These are phyloP conservation scores for Codiaeum variegatum DNA, from an alignment of 441 rosid species.

Conservation along the genomic window DNA sequence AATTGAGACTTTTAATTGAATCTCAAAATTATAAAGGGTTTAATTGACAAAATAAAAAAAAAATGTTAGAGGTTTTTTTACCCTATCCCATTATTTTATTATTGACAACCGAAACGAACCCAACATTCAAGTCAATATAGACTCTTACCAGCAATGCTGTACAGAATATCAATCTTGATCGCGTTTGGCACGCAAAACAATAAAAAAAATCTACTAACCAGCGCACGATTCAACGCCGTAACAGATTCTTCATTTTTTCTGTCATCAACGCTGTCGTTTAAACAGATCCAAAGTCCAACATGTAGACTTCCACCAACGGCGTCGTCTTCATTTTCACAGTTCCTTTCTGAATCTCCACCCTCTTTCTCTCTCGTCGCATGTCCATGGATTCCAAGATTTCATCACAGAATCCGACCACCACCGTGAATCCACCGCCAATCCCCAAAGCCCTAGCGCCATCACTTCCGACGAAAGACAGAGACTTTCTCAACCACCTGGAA, in stretches of 20 bases:
- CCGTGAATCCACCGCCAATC: not conserved
- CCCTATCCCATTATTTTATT: too few species aligned
- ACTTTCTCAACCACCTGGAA: constrained; percentile 71
- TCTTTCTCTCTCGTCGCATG: not conserved
- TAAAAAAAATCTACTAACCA: not conserved
- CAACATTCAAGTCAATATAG: too few species aligned
- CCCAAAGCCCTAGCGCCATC: constrained; percentile 16
- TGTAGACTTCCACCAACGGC: not conserved
- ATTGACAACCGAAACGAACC: too few species aligned
- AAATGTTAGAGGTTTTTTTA: too few species aligned
- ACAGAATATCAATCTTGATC: too few species aligned
- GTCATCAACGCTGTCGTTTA: not conserved
- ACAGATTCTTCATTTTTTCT: not conserved
- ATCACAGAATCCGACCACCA: not conserved
- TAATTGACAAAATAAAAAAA: too few species aligned
- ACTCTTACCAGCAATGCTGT: too few species aligned
- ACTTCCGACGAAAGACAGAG: constrained; percentile 35
- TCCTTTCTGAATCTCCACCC: too few species aligned
- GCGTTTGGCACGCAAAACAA: constrained; percentile 9
- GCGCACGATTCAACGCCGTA: not conserved
- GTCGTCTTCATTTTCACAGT: not conserved
- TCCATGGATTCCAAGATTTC: constrained; percentile 41
- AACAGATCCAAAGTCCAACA: not conserved
- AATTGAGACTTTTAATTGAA: too few species aligned
- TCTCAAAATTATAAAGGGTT: too few species aligned